A percentile compares a stretch with the other conserved stretches of the same genome.
Conservation (phyloP, 306 rosid genomes). For the Gynostemma pentaphyllum region DNA sequence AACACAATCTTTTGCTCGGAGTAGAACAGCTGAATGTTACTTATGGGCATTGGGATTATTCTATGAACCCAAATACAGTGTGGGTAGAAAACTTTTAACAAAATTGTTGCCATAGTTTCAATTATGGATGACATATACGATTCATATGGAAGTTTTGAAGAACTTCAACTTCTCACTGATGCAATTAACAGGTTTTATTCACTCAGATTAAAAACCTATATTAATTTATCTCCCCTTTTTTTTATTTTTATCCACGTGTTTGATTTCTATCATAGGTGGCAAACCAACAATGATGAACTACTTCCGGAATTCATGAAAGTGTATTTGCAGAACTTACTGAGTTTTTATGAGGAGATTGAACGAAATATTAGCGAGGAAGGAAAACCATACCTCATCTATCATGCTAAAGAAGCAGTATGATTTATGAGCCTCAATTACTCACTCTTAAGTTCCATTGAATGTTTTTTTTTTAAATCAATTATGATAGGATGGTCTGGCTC, state of each 20-base stretch:
- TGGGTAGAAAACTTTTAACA: constrained; percentile 15
- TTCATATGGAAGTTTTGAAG: constrained; percentile 32
- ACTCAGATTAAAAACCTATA: not conserved
- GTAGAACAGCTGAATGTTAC: constrained; percentile 32
- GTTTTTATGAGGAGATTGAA: constrained; percentile 17
- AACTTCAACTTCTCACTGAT: constrained; percentile 23
- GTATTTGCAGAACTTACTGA: not conserved
- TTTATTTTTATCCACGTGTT: not conserved
- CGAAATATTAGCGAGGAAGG: not conserved
- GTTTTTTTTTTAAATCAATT: no score
- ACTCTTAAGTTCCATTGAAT: no score
- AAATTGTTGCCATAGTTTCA: constrained; percentile 4
- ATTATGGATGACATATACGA: constrained; percentile 35
- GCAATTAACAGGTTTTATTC: constrained; percentile 33
- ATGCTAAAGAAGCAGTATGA: constrained; percentile 15
- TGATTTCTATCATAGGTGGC: constrained; percentile 20
- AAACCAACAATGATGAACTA: not conserved
- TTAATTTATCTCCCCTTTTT: no score
- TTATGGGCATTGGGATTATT: constrained; percentile 27
- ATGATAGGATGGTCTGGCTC: no score
- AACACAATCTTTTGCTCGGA: constrained; percentile 22
- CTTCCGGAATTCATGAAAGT: constrained; percentile 19
- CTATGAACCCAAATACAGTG: constrained; percentile 17
- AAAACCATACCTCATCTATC: constrained; percentile 8
- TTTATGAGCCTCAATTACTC: not conserved